Evolutionary conservation across 148 eudicot species (phyloP), one percentile per base, ranked within the genome.

Genomic region (Linanthus parryae): DNA sequence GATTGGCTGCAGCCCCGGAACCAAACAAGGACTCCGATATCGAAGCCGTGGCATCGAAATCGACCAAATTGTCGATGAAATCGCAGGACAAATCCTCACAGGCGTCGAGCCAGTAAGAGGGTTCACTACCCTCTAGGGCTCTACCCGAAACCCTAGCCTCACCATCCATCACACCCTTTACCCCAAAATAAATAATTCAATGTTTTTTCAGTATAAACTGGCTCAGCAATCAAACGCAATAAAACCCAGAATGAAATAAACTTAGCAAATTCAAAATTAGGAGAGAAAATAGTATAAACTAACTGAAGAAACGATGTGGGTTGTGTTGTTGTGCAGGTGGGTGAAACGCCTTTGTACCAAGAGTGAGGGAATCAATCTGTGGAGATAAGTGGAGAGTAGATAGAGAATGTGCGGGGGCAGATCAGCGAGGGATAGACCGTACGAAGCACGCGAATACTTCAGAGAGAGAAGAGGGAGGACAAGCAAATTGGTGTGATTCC

Each of bases 51-150:
- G 45, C 33, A 15, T 48, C 61, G 5, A 46, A 38, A 39, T 20
- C 44, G 5, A 21, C 48, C 27, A 65, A 65, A 49, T 70, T 81
- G 14, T 56, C 75, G 11, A 75, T 72, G 40, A 75, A 63, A 54
- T 78, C 74, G 44, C 81, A 71, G 7, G 75, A 75, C 3, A 81
- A 72, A 22, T 83, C 98, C 70, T 91, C 98, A 49, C 89, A 83
- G 7, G 98, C 96, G 43, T 92, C 96, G 7, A 87, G 67, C 98
- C 98, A 92, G 56, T 87, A 92, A 19, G 77, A 75, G 9, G 86
- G 70, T 37, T 56, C 64, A 34, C 61, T 75, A 14, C 27, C 60
- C 3, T 37, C 57, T 19, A 18, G 24, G 12, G 43, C 20, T 4
- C 25, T 17, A 21, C 40, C 27, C 35, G 62, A 48, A 47, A 44